phyloP scores from a whole-genome alignment of 352 stramenopile genomes.

The Pythium sp. region DNA sequence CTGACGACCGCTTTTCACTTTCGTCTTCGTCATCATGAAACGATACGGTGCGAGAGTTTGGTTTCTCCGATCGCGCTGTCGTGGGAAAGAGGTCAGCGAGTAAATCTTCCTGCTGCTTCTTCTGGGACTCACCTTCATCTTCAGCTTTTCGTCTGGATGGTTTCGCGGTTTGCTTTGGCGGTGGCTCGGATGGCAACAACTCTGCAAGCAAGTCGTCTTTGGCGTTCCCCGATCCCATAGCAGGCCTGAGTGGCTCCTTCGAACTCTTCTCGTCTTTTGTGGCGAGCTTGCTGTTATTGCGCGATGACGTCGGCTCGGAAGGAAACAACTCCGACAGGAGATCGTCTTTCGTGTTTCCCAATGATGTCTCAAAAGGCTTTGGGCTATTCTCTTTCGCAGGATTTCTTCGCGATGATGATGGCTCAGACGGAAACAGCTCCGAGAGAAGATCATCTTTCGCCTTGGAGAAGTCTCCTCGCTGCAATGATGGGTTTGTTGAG shows the following conservation, averaged over 20 bases:
- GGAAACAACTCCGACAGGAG: constrained; percentile 11
- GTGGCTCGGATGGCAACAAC: constrained; percentile 10
- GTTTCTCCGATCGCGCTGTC: not conserved
- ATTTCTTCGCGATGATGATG: not conserved
- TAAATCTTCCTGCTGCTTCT: constrained; percentile 11
- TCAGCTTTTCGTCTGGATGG: constrained; percentile 3
- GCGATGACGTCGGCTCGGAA: not conserved
- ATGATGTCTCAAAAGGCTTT: not conserved
- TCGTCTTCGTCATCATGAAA: constrained; percentile 13
- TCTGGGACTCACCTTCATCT: not conserved
- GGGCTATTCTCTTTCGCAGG: not conserved
- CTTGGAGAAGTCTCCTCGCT: constrained; percentile 6
- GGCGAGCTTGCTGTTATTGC: not conserved
- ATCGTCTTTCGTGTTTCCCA: constrained; percentile 12
- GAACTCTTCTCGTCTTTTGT: not conserved
- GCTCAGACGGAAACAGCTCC: constrained; percentile 31
- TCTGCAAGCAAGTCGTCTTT: constrained; percentile 16
- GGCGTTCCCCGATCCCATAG: not conserved
- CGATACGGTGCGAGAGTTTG: constrained; percentile 3
- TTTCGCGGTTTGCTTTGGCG: not conserved
- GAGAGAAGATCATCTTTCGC: constrained; percentile 42
- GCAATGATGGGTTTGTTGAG: not conserved
- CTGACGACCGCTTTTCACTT: not conserved
- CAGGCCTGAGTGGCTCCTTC: constrained; percentile 3
- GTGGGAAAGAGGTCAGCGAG: constrained; percentile 27